Conservation (phyloP, 2,329 filamentous ascomycete species). For the Coniosporium tulheliwenetii region DNA sequence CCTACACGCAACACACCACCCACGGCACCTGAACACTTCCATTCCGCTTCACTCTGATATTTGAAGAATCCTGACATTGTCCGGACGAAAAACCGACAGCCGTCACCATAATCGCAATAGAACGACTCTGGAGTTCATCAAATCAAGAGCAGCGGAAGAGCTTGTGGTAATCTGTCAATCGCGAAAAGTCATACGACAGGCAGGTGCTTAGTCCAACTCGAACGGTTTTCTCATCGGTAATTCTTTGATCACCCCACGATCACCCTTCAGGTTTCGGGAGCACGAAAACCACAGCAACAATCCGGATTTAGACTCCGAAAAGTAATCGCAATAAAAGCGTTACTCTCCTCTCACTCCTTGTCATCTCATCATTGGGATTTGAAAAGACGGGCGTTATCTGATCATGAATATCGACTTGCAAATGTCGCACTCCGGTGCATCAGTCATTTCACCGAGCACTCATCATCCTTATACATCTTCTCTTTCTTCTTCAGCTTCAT, state of each 20-base stretch:
- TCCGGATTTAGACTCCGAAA: conserved; percentile 1
- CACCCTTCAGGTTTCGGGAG: conserved; percentile 7
- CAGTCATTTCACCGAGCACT: neutral
- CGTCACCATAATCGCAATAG: too few relatives aligned
- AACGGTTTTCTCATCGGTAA: conserved; percentile 24
- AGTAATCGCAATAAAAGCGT: conserved; percentile 4
- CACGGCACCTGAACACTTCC: too few relatives aligned
- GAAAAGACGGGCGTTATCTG: conserved; percentile 5
- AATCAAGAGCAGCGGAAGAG: conserved; percentile 8
- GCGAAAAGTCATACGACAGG: conserved; percentile 16
- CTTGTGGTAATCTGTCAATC: conserved; percentile 2
- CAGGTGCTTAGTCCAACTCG: conserved; percentile 15
- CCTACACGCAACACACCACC: too few relatives aligned
- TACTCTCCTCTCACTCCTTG: conserved; percentile 4
- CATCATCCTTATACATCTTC: conserved; percentile 50
- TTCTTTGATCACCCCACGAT: conserved; percentile 21
- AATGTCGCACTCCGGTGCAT: neutral
- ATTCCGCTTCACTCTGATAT: too few relatives aligned
- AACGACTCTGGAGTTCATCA: too few relatives aligned
- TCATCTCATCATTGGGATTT: neutral
- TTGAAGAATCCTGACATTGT: too few relatives aligned
- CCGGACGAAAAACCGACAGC: too few relatives aligned
- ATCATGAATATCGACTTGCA: conserved; percentile 22
- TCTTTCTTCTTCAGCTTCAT: conserved; percentile 59
- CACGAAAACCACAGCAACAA: too few relatives aligned